Percentiles rank a stretch among this genome's conserved stretches.
Evolutionary conservation across 352 stramenopile genomes (phyloP).

Genomic region (Globisporangium radiosum): DNA sequence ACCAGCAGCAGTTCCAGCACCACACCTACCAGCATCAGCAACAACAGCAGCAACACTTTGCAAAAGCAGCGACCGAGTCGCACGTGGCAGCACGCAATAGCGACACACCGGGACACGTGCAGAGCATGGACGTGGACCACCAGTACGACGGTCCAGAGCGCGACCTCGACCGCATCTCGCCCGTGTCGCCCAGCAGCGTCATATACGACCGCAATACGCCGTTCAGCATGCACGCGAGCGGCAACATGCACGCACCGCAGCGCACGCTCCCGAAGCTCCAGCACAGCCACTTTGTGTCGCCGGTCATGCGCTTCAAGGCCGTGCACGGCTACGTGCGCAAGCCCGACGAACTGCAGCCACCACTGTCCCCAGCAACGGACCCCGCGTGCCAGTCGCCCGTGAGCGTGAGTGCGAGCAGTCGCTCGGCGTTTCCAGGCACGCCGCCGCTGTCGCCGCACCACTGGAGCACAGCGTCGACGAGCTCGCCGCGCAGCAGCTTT

Average conservation of each 20-base stretch:
- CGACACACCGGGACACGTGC: not conserved
- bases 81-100: not conserved
- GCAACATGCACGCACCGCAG: not conserved
- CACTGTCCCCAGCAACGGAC: conserved; percentile 9
- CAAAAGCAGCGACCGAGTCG: not conserved
- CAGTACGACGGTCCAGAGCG: conserved; percentile 7
- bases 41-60: not conserved
- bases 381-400: conserved; percentile 1
- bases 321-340: conserved; percentile 54
- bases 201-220: not conserved
- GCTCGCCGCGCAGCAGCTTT: conserved; percentile 11
- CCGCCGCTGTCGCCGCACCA: conserved; percentile 39
- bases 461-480: conserved; percentile 19
- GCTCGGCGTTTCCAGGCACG: conserved; percentile 17
- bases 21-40: not conserved
- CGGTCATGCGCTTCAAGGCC: conserved; percentile 57
- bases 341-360: conserved; percentile 1
- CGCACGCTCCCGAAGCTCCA: conserved; percentile 17
- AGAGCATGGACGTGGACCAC: conserved; percentile 11
- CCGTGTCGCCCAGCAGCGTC: conserved; percentile 1
- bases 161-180: conserved; percentile 1
- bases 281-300: conserved; percentile 34
- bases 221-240: not conserved
- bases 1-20: not conserved
- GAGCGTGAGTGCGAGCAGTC: conserved; percentile 6